Percentiles rank a stretch among this genome's conserved stretches.
Evolutionary conservation across 2,329 filamentous ascomycete genomes (phyloP).

Genomic region (Pseudophaeomoniella oleicola): DNA sequence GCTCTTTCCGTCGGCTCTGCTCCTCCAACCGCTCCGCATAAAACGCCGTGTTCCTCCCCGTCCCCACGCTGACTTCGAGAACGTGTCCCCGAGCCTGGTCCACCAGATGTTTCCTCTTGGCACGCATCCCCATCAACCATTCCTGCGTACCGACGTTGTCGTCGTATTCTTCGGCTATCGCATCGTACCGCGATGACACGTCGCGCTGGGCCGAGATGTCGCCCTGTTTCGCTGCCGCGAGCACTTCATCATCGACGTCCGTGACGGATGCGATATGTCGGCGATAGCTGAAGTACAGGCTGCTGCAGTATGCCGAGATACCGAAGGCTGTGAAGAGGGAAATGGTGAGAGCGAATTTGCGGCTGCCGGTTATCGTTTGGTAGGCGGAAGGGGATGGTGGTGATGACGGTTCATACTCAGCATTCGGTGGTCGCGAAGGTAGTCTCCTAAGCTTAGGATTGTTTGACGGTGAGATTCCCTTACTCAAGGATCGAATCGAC

Average conservation of each 20-base stretch:
- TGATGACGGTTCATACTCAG: not conserved
- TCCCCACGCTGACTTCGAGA: conserved; percentile 35
- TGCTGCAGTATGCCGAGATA: not conserved
- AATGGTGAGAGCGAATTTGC: not conserved
- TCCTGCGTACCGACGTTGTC: conserved; percentile 30
- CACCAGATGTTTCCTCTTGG: conserved; percentile 26
- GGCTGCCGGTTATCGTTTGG: not conserved
- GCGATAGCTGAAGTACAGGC: not conserved
- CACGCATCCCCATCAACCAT: conserved; percentile 24
- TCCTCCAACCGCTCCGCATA: conserved; percentile 16
- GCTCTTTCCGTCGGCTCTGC: conserved; percentile 1
- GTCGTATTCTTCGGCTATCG: conserved; percentile 27
- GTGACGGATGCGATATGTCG: no score
- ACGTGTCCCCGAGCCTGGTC: conserved; percentile 28
- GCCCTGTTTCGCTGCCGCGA: not conserved
- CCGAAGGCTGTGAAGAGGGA: not conserved
- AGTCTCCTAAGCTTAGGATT: not conserved
- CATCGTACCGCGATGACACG: conserved; percentile 32
- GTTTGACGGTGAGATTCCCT: conserved; percentile 3
- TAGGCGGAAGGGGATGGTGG: not conserved
- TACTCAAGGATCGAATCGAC: conserved; percentile 6
- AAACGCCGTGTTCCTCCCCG: conserved; percentile 31
- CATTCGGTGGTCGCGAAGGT: not conserved
- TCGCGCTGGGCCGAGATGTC: conserved; percentile 11
- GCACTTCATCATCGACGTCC: no score